Base-by-base conservation (phyloP, 2,329 filamentous ascomycete genomes). In the Phialophora chinensis region DNA sequence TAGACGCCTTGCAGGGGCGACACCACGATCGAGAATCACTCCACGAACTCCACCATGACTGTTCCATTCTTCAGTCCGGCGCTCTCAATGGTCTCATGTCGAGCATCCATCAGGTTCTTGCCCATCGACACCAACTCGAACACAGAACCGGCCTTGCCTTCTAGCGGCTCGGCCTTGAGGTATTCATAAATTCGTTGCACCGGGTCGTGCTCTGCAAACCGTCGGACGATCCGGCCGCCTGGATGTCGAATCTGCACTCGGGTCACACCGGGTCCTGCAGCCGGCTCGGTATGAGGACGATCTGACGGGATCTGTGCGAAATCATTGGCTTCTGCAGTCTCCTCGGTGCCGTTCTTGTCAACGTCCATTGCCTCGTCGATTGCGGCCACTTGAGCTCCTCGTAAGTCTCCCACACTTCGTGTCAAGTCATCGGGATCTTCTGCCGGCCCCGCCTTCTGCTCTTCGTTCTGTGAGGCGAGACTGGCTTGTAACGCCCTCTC, bases 81-180 rank as follows among this genome's bases (percentile, higher is more conserved):
- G 74, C 92, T 90, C 72, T 87, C 87, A 67, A 99, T 91, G 0
- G 88, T 91, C 70, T 85, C 81, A 56, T 93, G 89, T 57, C 97
- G 82, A 62, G 84, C 80, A 20, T 90, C 88, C 50, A 97, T 90
- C 66, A 99, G 80, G 74, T 99, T 95, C 75, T 90, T 90, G 56
- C 93, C 92, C 87, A 96, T 90, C 69, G 87, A 87, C 77, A 95
- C 93, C 71, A 99, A 85, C 77, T 98, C 94, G 79, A 99, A 99
- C 68, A 87, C 86, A 12, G 90, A 79, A 0, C 90, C 91, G 33
- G 87, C 86, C 78, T 92, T 94, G 73, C 90, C 92, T 71, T 93
- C 90, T 57, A 96, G 79, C 1, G 93, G 91, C 66, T 90, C 88
- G 0, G 93, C 90, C 81, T 98, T 99, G 71, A 99, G 87, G 92